Percentiles rank a stretch among this genome's conserved stretches.
phyloP scores from a whole-genome alignment of 2,329 filamentous ascomycete species.

The Myrmaecium sp. region DNA sequence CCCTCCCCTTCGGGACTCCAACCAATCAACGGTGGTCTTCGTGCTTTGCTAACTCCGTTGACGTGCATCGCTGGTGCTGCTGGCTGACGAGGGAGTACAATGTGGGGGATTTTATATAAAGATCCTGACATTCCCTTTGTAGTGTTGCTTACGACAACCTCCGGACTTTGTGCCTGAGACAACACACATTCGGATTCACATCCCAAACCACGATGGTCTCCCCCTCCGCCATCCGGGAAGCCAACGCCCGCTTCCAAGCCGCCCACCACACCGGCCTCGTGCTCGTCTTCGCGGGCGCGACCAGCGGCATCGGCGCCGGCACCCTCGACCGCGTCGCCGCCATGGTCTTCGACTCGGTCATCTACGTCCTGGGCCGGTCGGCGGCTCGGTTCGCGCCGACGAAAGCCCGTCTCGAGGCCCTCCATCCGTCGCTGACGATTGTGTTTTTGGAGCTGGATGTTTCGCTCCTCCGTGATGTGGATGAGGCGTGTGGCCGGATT shows the following conservation, averaged over 20 bases:
- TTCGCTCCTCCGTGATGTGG: constrained; percentile 10
- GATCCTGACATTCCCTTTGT: too few relatives aligned
- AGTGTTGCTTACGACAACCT: too few relatives aligned
- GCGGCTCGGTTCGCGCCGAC: constrained; percentile 3
- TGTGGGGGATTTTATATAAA: too few relatives aligned
- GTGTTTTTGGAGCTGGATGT: constrained; percentile 14
- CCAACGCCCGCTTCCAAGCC: constrained; percentile 5
- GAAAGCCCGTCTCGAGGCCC: constrained; percentile 3
- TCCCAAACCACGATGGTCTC: constrained; percentile 4
- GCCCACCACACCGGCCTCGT: constrained; percentile 5
- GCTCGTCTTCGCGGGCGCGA: constrained; percentile 7
- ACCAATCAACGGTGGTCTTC: too few relatives aligned
- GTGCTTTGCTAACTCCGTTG: too few relatives aligned
- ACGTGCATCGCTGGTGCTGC: too few relatives aligned
- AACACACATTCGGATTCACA: too few relatives aligned
- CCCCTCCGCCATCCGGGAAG: constrained; percentile 3
- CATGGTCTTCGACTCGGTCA: constrained; percentile 5
- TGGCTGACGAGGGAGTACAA: too few relatives aligned
- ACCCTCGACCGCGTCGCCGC: constrained; percentile 11
- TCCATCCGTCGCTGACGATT: constrained; percentile 6
- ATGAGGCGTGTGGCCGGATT: too few relatives aligned
- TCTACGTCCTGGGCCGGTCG: constrained; percentile 6
- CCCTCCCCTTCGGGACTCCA: too few relatives aligned
- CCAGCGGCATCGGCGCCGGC: constrained; percentile 10
- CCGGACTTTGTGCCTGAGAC: too few relatives aligned